Conservation (phyloP, 1,284 basidiomycete genomes). For the Ceratobasidium sp. region DNA sequence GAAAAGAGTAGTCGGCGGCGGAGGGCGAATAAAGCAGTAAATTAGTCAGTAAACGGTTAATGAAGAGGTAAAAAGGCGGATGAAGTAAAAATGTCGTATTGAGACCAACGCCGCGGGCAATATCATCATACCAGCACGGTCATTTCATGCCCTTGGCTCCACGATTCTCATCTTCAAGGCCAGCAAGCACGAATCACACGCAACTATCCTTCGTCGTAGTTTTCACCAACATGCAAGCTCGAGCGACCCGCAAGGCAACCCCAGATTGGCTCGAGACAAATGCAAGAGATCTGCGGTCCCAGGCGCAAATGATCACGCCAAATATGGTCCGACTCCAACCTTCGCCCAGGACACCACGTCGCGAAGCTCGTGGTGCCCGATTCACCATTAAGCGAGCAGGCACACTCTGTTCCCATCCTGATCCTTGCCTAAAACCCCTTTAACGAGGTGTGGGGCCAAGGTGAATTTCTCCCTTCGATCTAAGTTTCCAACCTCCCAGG, state of each 20-base stretch:
- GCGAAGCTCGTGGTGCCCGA: slow-evolving; percentile 32
- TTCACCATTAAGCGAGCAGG: slow-evolving; percentile 26
- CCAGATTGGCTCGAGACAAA: neutral
- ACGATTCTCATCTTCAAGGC: neutral
- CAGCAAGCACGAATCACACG: neutral
- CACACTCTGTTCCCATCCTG: neutral
- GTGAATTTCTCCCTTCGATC: slow-evolving; percentile 9
- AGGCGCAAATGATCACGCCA: slow-evolving; percentile 1
- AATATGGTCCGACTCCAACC: slow-evolving; percentile 33
- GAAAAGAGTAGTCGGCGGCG: neutral
- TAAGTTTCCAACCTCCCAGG: neutral
- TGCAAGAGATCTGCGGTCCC: neutral
- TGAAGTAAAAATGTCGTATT: slow-evolving; percentile 31
- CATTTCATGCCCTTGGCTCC: neutral
- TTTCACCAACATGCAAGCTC: neutral
- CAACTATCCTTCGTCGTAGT: slow-evolving; percentile 14
- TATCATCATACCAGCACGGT: neutral
- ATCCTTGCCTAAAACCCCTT: slow-evolving; percentile 2
- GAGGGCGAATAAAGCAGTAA: neutral
- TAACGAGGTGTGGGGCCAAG: slow-evolving; percentile 23
- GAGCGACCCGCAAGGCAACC: neutral
- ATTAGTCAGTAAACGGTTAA: slow-evolving; percentile 24
- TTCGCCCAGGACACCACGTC: neutral
- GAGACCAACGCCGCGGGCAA: neutral
- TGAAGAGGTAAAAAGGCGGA: slow-evolving; percentile 5